Evolutionary conservation across 2,329 filamentous ascomycete species (phyloP), one percentile per base, ranked within the genome.

Genomic region (Xylaria sp.): DNA sequence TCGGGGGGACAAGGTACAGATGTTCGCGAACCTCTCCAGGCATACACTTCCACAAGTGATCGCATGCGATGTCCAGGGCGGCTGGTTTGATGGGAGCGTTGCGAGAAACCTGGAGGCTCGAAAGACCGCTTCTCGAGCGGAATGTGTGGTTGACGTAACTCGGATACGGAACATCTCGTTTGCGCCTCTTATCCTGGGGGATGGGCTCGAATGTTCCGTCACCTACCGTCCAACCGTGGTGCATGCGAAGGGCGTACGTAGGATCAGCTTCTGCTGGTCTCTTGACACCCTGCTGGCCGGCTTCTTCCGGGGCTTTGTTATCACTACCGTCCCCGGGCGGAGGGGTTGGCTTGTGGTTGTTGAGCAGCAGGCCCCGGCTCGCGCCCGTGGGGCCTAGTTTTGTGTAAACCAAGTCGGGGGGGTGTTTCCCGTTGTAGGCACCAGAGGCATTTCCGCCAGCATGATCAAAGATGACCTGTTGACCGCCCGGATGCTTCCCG

Each of bases 401-500:
- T 15, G 13, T 6, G 4, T 9, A 44, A 21, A 82, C 72, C 3
- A 82, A 70, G 10, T 73, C 75, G 0, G 78, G 76, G 0, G 78
- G 75, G 66, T 87, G 84, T 13, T 84, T 77, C 59, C 76, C 73
- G 41, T 80, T 81, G 74, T 83, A 89, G 54, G 76, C 77, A 56
- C 76, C 78, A 25, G 81, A 83, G 3, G 83, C 84, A 73, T 86
- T 82, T 23, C 75, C 76, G n/a, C 84, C 84, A 35, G 82, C 82
- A 57, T 81, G 80, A 47, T 77, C 75, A 29, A 79, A 71, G 37
- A 88, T 77, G 67, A 85, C 75, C 75, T 27, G 69, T 4, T 72
- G 65, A 1, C 77, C 77, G 9, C 77, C 77, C 0, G 77, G 77
- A 38, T 79, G 77, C 40, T 73, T 68, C 25, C 72, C 66, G 15